phyloP scores from a whole-genome alignment of 257 asterid genomes.

The Solanum lignicaule region DNA sequence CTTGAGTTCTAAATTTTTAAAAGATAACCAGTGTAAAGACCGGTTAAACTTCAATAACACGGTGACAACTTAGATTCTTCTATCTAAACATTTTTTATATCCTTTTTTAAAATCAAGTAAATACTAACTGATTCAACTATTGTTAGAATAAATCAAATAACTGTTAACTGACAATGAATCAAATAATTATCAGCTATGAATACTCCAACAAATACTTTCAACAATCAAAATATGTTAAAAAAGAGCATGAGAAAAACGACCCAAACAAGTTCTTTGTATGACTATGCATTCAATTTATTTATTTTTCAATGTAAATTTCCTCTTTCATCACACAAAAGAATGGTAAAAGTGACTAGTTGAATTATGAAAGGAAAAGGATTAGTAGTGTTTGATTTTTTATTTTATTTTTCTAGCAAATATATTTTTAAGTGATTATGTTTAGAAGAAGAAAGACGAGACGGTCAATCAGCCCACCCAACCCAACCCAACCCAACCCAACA shows the following conservation, averaged over 20 bases:
- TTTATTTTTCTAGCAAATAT: neutral
- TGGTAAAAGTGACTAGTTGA: neutral
- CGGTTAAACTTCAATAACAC: neutral
- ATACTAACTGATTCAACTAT: neutral
- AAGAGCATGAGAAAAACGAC: neutral
- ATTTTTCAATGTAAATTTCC: neutral
- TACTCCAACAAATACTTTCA: neutral
- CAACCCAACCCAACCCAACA: neutral
- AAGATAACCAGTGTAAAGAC: neutral
- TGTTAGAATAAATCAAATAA: neutral
- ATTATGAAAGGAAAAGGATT: neutral
- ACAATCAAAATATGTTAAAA: neutral
- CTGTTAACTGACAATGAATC: neutral
- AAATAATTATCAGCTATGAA: neutral
- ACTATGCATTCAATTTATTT: neutral
- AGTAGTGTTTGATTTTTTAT: neutral
- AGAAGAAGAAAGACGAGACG: neutral
- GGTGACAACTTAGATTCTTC: neutral
- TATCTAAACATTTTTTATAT: neutral
- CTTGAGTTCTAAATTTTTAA: neutral
- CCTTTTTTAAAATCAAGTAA: neutral
- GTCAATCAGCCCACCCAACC: neutral
- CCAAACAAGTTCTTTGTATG: neutral
- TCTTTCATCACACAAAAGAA: neutral
- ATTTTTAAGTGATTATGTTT: neutral